Evolutionary conservation across 495 filamentous ascomycete species (phyloP), one percentile per base, ranked within the genome.

Genomic region (Podospora didyma): DNA sequence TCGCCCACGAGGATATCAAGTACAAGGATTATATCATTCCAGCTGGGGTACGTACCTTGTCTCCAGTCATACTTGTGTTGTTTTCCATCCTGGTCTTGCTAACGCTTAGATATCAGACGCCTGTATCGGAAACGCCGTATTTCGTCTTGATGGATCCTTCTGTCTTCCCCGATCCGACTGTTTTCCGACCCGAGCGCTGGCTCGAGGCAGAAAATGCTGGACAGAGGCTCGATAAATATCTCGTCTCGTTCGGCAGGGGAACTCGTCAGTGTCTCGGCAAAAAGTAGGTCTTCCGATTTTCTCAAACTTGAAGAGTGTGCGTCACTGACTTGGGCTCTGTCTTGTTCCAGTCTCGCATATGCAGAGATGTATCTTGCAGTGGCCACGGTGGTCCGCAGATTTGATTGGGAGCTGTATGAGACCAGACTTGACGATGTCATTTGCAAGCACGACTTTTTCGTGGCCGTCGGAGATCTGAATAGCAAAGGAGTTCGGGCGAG

Each of bases 141-240:
- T 65, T 59, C 35, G 68, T 79, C 41, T 68, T 77, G 19, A 69
- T 66, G 37, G 66, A 81, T 54, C 58, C 71, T 3, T 55, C 37
- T 0, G 55, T 80, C 39, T 85, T 81, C 56, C 73, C 79, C 1
- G 63, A 81, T 11, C 76, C 80, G 0, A 53, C 71, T 7, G 58
- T 53, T 14, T 83, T 81, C 59, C 53, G 69, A 16, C 81, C 82
- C 0, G 72, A 79, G 37, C 77, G 81, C 19, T 85, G 80, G 80
- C 64, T 80, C 6, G 62, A 75, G 20, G 24, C 68, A 12, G 26
- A 31, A 9, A 31, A 31, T 9, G 26, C 4, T 9, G 55, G 47
- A 3, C 64, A 74, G 17, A 24, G 28, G 6, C 63, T 81, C 24
- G 75, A 81, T 20, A 73, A 68, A 41, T 81, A 82, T 49, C 56